Conservation (phyloP, 2,329 filamentous ascomycete genomes). For the Colletotrichum acutatum region DNA sequence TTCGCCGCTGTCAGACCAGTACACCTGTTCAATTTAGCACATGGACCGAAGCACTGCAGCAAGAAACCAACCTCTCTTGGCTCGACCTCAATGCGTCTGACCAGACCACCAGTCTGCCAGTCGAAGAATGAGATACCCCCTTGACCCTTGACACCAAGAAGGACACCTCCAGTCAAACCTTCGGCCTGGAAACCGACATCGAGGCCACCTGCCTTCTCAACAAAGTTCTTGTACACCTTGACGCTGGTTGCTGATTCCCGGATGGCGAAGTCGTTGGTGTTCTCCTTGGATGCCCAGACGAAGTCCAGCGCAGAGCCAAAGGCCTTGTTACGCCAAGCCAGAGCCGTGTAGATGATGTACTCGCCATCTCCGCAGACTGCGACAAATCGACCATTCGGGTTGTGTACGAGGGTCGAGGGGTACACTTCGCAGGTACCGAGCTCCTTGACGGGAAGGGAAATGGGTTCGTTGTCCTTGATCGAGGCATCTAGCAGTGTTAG, state of each 20-base stretch:
- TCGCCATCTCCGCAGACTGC: conserved; percentile 90
- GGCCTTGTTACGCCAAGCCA: conserved; percentile 97
- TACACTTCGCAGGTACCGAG: conserved; percentile 97
- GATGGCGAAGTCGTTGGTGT: conserved; percentile 98
- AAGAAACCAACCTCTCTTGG: conserved; percentile 58
- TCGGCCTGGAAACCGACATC: conserved; percentile 97
- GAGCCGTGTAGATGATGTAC: conserved; percentile 98
- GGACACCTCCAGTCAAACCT: conserved; percentile 85
- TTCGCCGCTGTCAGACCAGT: conserved; percentile 98
- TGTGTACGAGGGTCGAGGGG: conserved; percentile 92
- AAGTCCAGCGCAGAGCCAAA: conserved; percentile 97
- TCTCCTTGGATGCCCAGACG: conserved; percentile 96
- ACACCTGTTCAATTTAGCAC: conserved; percentile 69
- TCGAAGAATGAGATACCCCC: conserved; percentile 97
- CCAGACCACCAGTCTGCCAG: conserved; percentile 89
- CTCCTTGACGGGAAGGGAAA: conserved; percentile 90
- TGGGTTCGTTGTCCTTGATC: conserved; percentile 88
- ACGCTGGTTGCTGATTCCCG: conserved; percentile 93
- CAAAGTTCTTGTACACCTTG: conserved; percentile 98
- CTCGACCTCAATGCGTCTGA: conserved; percentile 89
- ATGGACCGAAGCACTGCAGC: too few relatives aligned
- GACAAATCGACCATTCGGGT: conserved; percentile 93
- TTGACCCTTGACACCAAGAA: conserved; percentile 94
- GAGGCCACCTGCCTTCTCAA: conserved; percentile 87
- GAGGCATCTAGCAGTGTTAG: conserved; percentile 69